A percentile compares a stretch with the other conserved stretches of the same genome.
Evolutionary conservation across 2,329 filamentous ascomycete species (phyloP).

Genomic region (Alternaria sp.): DNA sequence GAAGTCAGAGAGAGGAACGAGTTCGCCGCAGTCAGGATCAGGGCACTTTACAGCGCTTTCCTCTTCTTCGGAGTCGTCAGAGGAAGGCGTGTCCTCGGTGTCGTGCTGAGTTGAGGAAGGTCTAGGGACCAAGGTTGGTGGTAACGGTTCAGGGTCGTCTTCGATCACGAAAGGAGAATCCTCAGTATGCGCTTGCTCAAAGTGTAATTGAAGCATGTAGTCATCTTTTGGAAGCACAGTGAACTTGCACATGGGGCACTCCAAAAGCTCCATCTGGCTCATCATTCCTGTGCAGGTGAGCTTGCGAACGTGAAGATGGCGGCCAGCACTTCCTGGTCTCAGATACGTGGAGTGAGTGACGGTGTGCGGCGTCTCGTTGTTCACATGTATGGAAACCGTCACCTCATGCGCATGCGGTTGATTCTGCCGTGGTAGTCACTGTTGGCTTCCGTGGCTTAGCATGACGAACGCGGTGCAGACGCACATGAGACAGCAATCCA

Average conservation of each 20-base stretch:
- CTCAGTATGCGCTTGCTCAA: slow-evolving; percentile 51
- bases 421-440: slow-evolving; percentile 15
- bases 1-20: slow-evolving; percentile 52
- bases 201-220: slow-evolving; percentile 51
- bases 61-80: slow-evolving; percentile 40
- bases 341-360: background rate
- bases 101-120: slow-evolving; percentile 30
- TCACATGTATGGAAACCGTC: slow-evolving; percentile 12
- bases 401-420: slow-evolving; percentile 15
- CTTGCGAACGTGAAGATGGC: slow-evolving; percentile 3
- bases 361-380: background rate
- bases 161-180: slow-evolving; percentile 49
- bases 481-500: slow-evolving; percentile 10
- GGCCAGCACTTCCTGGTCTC: slow-evolving; percentile 5
- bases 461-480: slow-evolving; percentile 18
- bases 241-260: slow-evolving; percentile 49
- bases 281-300: slow-evolving; percentile 24
- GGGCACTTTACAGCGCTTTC: slow-evolving; percentile 51
- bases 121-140: slow-evolving; percentile 29
- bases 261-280: slow-evolving; percentile 31
- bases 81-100: slow-evolving; percentile 37
- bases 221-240: slow-evolving; percentile 36
- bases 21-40: slow-evolving; percentile 54
- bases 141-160: slow-evolving; percentile 42
- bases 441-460: slow-evolving; percentile 26